Conservation (phyloP, 2,329 filamentous ascomycete genomes). For the Penicillium sp. region DNA sequence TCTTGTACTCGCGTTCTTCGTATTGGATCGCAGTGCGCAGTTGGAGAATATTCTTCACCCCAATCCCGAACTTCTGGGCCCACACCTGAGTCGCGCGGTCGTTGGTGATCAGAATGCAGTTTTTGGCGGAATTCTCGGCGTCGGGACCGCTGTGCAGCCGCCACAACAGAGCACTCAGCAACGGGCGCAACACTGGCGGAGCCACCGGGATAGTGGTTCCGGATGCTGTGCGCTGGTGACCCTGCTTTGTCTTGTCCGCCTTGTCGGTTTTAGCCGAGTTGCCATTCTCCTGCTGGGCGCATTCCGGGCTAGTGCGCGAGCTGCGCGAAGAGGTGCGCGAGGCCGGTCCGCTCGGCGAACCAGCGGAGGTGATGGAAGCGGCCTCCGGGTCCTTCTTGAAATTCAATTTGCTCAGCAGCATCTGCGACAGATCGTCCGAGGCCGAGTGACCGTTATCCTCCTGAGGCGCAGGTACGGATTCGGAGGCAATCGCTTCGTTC, state of each 20-base stretch:
- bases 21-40: conserved; percentile 48
- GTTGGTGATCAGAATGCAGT: conserved; percentile 46
- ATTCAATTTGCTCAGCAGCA: conserved; percentile 49
- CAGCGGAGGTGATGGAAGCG: conserved; percentile 41
- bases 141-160: conserved; percentile 40
- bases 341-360: conserved; percentile 42
- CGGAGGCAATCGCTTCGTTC: conserved; percentile 18
- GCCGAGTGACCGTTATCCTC: conserved; percentile 22
- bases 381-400: conserved; percentile 45
- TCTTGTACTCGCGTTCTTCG: conserved; percentile 47
- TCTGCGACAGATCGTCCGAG: conserved; percentile 45
- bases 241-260: conserved; percentile 21
- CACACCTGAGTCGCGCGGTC: conserved; percentile 44
- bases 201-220: conserved; percentile 39
- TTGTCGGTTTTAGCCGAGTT: conserved; percentile 22
- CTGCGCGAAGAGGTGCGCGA: conserved; percentile 47
- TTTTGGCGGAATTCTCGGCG: conserved; percentile 34
- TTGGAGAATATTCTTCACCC: conserved; percentile 49
- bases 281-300: conserved; percentile 30
- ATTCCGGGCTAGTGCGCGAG: conserved; percentile 47
- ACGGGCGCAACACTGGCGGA: conserved; percentile 40
- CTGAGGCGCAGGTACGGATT: conserved; percentile 18
- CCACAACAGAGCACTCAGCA: conserved; percentile 48
- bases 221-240: conserved; percentile 34
- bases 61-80: conserved; percentile 49